Base-by-base conservation (phyloP, 805 yeast species). In the Ogataea saltuana region DNA sequence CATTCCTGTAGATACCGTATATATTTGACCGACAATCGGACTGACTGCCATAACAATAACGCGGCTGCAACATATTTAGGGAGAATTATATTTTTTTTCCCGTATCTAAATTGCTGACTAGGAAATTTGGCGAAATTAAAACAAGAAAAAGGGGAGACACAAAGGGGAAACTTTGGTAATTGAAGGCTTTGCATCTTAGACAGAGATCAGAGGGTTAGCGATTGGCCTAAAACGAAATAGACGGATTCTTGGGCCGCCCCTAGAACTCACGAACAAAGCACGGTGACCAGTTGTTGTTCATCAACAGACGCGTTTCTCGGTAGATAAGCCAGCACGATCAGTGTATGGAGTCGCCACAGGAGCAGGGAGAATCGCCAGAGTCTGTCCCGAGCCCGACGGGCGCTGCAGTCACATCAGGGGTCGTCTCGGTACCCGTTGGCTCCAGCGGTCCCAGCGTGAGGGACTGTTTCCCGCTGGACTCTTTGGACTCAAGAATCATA, bases 401-500 rank as follows among this genome's bases (percentile, higher is more conserved):
- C 22, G n/a, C 21, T 4, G 21, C 22, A 17, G 22, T 15, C 9
- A 22, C 25, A 7, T 2, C 22, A 10, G 17, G 6, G 15, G 18
- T 10, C 10, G 21, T 15, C 10, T 6, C 19, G 12, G 35, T 6
- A 10, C 16, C n/a, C 15, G 26, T 4, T 12, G 26, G n/a, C 11
- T 17, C 22, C 13, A 3, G 23, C 21, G 13, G 12, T 12, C 43
- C 43, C 6, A 10, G 39, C 4, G 23, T 46, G 10, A 63, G 56
- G 33, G 67, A 65, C 15, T 59, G 68, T 2, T 56, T 65, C 10
- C 48, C 60, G 10, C 47, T 79, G 44, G 76, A 74, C 51, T 65
- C 76, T 2, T 64, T 72, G 36, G 88, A 82, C 50, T 77, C 80
- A 11, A 74, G 74, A 47, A 68, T 80, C 17, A 60, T 83, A 3